Conservation (phyloP, 1,139 yeast species). For the Pichia terricola region DNA sequence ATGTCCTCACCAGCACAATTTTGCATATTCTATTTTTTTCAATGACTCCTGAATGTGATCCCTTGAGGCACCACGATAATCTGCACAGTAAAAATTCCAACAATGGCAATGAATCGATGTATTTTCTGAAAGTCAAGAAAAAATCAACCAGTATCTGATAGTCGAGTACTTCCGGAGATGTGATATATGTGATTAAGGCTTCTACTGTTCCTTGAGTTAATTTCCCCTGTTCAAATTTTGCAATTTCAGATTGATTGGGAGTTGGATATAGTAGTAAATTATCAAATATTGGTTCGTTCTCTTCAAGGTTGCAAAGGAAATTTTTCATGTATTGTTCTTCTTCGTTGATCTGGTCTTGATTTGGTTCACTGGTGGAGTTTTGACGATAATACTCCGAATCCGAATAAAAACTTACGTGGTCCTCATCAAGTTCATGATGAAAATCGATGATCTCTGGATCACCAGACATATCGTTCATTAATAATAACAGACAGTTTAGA, state of each 20-base stretch:
- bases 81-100: conserved; percentile 55
- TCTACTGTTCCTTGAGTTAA: conserved; percentile 24
- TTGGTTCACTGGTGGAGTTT: background rate
- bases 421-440: conserved; percentile 7
- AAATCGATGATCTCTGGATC: no score
- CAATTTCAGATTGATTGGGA: conserved; percentile 23
- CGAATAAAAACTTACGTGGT: conserved; percentile 5
- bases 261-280: conserved; percentile 24
- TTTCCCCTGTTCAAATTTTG: conserved; percentile 15
- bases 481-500: no score
- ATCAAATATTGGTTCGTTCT: conserved; percentile 25
- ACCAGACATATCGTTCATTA: no score
- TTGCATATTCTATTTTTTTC: conserved; percentile 45
- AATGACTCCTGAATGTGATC: conserved; percentile 13
- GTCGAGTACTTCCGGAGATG: conserved; percentile 72
- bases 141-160: conserved; percentile 76
- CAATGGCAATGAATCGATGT: conserved; percentile 47
- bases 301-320: conserved; percentile 20
- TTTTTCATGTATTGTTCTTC: conserved; percentile 12
- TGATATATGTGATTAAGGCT: conserved; percentile 62
- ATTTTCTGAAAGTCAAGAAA: conserved; percentile 73
- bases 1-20: conserved; percentile 69
- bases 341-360: background rate
- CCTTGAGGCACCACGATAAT: conserved; percentile 62
- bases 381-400: background rate